These are phyloP conservation scores for Persicaria tinctoria DNA, from an alignment of 148 eudicot genomes.

Conservation along the genomic window DNA sequence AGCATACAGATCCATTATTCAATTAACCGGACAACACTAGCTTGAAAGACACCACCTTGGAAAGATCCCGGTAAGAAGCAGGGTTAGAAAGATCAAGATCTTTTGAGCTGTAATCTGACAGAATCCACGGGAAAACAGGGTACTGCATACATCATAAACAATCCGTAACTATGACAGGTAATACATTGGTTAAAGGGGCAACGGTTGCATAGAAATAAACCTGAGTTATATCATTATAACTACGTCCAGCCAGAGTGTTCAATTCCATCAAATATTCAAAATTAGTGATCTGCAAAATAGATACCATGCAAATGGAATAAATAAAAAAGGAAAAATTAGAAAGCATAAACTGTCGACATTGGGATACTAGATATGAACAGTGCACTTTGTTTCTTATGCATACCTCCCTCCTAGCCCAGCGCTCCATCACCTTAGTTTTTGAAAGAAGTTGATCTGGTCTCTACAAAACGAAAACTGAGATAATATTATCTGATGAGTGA, in stretches of 20 bases:
- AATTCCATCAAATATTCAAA: slow-evolving; percentile 99
- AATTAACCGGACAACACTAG: slow-evolving; percentile 4
- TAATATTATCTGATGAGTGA: too few species aligned
- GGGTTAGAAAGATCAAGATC: slow-evolving; percentile 66
- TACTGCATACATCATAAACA: slow-evolving; percentile 54
- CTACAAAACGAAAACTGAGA: slow-evolving; percentile 24
- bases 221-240: slow-evolving; percentile 98
- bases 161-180: background rate
- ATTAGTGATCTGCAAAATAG: slow-evolving; percentile 85
- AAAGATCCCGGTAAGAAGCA: slow-evolving; percentile 87
- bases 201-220: slow-evolving; percentile 22
- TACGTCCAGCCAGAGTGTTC: slow-evolving; percentile 97
- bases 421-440: slow-evolving; percentile 96
- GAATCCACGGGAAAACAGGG: slow-evolving; percentile 98
- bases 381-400: background rate
- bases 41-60: slow-evolving; percentile 49
- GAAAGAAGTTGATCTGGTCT: slow-evolving; percentile 93
- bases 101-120: slow-evolving; percentile 83
- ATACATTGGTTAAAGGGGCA: background rate
- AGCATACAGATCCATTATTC: slow-evolving; percentile 14
- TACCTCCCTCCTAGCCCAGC: slow-evolving; percentile 99
- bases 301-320: background rate
- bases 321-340: background rate
- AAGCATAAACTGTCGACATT: background rate
- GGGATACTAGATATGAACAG: background rate